Conservation (phyloP, 768 basidiomycete species). For the Chlorophyllum brunneum region DNA sequence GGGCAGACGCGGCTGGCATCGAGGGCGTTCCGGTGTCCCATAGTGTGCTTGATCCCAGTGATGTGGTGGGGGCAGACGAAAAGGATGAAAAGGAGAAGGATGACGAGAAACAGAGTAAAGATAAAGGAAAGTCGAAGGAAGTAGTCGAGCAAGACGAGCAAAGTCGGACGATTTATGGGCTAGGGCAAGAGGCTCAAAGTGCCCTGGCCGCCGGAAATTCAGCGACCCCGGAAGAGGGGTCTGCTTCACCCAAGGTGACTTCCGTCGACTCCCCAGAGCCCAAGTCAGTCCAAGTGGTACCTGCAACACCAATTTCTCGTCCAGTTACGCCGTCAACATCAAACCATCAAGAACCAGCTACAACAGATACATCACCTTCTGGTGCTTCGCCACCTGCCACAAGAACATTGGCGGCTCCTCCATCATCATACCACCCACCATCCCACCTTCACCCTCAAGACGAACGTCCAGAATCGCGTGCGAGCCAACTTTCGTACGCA, state of each 20-base stretch:
- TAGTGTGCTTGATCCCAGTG: neutral
- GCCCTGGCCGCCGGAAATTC: neutral
- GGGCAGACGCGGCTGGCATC: neutral
- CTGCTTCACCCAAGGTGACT: neutral
- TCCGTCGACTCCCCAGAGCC: neutral
- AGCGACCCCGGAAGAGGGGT: neutral
- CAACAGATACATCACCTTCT: neutral
- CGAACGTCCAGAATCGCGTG: slow-evolving; percentile 9
- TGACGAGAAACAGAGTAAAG: neutral
- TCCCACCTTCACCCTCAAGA: neutral
- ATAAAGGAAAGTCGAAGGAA: neutral
- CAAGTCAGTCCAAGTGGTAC: neutral
- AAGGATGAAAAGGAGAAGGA: neutral
- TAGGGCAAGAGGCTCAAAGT: neutral
- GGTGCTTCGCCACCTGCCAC: neutral
- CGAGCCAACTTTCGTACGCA: slow-evolving; percentile 10
- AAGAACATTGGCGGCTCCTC: neutral
- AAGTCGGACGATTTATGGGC: neutral
- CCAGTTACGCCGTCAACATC: neutral
- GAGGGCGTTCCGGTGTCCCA: neutral
- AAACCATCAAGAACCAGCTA: neutral
- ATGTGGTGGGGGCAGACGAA: neutral
- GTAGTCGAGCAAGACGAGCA: neutral
- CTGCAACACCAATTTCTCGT: neutral
- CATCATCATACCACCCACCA: slow-evolving; percentile 2